Percentiles rank a stretch among this genome's conserved stretches.
Evolutionary conservation across 148 eudicot species (phyloP).

Genomic region (Talinum fruticosum): DNA sequence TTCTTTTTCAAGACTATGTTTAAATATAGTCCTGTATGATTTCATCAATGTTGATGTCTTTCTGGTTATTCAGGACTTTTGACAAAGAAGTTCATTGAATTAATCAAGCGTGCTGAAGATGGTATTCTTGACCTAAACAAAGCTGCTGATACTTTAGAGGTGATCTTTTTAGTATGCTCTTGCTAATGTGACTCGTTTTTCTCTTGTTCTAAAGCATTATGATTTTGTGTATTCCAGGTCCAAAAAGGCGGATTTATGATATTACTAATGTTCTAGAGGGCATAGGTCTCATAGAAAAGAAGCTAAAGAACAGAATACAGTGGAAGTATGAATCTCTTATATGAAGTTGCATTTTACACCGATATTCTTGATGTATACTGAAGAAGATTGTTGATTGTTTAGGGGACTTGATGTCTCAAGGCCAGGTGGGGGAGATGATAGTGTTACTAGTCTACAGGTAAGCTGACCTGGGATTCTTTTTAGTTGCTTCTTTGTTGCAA

Average conservation of each 20-base stretch:
- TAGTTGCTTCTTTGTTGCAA: neutral
- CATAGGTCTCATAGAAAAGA: constrained; percentile 94
- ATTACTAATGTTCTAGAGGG: constrained; percentile 98
- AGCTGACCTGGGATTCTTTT: too few species aligned
- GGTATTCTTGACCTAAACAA: constrained; percentile 93
- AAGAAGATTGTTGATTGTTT: constrained; percentile 27
- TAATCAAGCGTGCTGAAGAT: constrained; percentile 93
- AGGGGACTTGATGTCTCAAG: constrained; percentile 88
- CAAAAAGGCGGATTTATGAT: constrained; percentile 98
- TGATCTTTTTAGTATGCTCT: constrained; percentile 24
- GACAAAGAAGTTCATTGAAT: constrained; percentile 83
- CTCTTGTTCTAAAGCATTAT: neutral
- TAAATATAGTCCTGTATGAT: neutral
- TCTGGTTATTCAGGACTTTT: constrained; percentile 53
- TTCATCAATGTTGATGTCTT: neutral
- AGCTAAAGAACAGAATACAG: constrained; percentile 89
- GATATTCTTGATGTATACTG: constrained; percentile 3
- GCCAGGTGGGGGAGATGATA: constrained; percentile 75
- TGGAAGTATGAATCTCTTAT: constrained; percentile 76
- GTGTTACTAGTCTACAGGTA: constrained; percentile 76
- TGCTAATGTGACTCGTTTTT: neutral
- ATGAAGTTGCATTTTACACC: neutral
- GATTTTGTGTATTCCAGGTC: constrained; percentile 51
- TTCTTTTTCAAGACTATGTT: neutral
- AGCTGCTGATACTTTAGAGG: constrained; percentile 94